phyloP scores from a whole-genome alignment of 2,329 filamentous ascomycete genomes.

The Grosmannia penicillata region DNA sequence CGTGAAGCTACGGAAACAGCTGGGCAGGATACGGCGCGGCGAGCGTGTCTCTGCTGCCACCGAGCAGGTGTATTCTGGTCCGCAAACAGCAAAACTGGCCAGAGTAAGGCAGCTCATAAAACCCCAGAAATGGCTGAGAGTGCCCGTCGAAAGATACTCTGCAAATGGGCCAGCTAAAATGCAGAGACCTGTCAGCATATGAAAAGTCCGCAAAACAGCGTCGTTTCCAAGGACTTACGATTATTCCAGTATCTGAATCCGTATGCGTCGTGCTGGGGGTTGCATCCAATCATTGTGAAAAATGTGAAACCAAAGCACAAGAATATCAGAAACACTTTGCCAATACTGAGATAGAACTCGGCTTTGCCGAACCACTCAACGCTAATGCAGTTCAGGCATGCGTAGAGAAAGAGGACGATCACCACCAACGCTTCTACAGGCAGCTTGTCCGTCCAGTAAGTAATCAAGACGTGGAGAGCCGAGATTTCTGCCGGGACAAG shows the following conservation, averaged over 20 bases:
- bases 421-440: constrained; percentile 20
- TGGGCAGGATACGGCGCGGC: constrained; percentile 42
- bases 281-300: constrained; percentile 26
- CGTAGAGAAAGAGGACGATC: constrained; percentile 1
- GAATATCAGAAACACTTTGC: constrained; percentile 33
- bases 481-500: constrained; percentile 32
- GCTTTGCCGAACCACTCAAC: constrained; percentile 7
- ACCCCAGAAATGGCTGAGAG: constrained; percentile 35
- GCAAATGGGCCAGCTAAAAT: constrained; percentile 16
- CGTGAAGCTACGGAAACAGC: constrained; percentile 51
- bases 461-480: constrained; percentile 39
- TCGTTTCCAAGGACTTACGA: constrained; percentile 25
- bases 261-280: neutral
- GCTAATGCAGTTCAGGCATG: neutral
- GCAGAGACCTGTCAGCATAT: no score
- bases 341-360: constrained; percentile 7
- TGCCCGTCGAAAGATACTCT: constrained; percentile 33
- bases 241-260: constrained; percentile 11
- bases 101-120: constrained; percentile 49
- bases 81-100: constrained; percentile 33
- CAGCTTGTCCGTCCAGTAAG: constrained; percentile 33
- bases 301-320: constrained; percentile 35
- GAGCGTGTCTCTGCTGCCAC: constrained; percentile 37
- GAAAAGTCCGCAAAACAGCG: no score
- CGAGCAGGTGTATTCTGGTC: constrained; percentile 31